Base-by-base conservation (phyloP, 305 asterid genomes). In the Galium porrigens region DNA sequence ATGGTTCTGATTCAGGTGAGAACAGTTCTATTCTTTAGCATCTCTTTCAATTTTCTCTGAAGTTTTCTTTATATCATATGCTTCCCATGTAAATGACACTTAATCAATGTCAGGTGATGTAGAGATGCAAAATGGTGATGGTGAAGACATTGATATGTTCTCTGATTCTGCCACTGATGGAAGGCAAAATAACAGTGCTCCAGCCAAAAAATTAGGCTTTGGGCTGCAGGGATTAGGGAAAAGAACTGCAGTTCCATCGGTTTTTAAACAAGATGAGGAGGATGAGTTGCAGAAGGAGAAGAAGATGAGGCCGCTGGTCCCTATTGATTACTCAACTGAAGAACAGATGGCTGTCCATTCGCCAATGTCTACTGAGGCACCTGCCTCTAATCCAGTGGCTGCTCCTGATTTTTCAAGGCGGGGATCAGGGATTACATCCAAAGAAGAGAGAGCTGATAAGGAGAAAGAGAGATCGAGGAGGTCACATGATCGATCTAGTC, bases 241-340 rank as follows among this genome's bases (percentile, higher is more conserved):
- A 80, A 78, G 95, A 79, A 78, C 97, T 67, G 73, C 95, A 8
- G 96, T 94, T 53, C 97, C 94, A 66, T 94, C 99, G 52, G 88
- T 94, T 46, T 94, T 94, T 71, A 72, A 82, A 8, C 94, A 80
- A 70, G 99, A 92, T 56, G 99, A 88, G 80, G 97, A 88, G 55
- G 99, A 89, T 77, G 99, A 94, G 33, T 78, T 83, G 60, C 96
- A 74, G 72, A 94, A 87, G 86, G 96, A 87, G 20, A 94, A 94
- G 87, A 94, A 83, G 84, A 94, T 94, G 99, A 85, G 94, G 72
- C 97, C 97, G 70, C 80, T 94, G 68, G 95, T 94, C 73, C 99
- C 97, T 29, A 90, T 94, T 84, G 99, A 94, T 77, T 94, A 94
- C 78, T 77, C 99, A 74, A 80, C 86, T 41, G 99, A 94, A 67